Conservation (phyloP, 2,329 filamentous ascomycete species). For the Xylaria sp. region DNA sequence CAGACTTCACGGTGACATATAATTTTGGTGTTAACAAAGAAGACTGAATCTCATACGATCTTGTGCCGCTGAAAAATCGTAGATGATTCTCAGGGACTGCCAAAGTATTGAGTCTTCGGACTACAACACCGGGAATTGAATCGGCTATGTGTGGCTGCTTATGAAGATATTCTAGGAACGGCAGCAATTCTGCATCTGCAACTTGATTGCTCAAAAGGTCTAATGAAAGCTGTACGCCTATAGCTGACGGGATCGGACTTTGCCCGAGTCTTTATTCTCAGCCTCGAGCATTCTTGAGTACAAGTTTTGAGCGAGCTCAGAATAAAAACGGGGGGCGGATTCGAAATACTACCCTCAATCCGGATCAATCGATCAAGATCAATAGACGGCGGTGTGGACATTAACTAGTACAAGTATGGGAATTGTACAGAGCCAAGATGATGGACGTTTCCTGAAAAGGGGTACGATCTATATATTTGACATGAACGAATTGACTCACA, state of each 20-base stretch:
- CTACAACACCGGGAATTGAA: not conserved
- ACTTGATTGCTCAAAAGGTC: constrained; percentile 1
- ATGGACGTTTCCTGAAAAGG: constrained; percentile 32
- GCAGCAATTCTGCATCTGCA: constrained; percentile 7
- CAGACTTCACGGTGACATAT: constrained; percentile 33
- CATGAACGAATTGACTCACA: constrained; percentile 30
- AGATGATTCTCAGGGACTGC: not conserved
- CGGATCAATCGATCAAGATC: constrained; percentile 12
- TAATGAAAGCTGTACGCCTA: constrained; percentile 7
- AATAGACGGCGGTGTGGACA: constrained; percentile 16
- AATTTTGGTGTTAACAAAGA: not conserved
- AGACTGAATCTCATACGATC: constrained; percentile 3
- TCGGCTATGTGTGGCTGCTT: not conserved
- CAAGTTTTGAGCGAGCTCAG: constrained; percentile 6
- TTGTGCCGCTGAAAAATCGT: not conserved
- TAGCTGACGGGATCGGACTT: not conserved
- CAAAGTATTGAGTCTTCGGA: not conserved
- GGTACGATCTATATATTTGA: constrained; percentile 36
- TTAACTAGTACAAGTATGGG: constrained; percentile 11
- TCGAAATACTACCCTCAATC: not conserved
- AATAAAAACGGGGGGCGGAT: constrained; percentile 7
- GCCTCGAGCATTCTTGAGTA: not conserved
- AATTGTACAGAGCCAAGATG: constrained; percentile 16
- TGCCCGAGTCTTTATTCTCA: constrained; percentile 4
- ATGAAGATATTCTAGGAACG: not conserved